A percentile compares a stretch with the other conserved stretches of the same genome.
Conservation (phyloP, 2,329 filamentous ascomycete species). For the Davidsoniella australis region DNA sequence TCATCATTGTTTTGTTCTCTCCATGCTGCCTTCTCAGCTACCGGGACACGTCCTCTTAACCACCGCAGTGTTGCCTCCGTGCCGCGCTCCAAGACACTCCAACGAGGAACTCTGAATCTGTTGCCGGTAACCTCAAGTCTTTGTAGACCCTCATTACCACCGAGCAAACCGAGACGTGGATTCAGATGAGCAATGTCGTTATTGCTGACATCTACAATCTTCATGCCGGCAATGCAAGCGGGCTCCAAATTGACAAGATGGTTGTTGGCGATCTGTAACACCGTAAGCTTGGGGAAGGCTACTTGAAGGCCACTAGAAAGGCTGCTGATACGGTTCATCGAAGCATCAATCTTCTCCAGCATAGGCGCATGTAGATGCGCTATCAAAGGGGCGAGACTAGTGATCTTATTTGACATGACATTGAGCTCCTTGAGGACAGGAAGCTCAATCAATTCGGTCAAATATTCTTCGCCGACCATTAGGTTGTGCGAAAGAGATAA, state of each 20-base stretch:
- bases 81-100: conserved; percentile 68
- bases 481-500: conserved; percentile 65
- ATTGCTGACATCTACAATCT: conserved; percentile 61
- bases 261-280: conserved; percentile 65
- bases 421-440: conserved; percentile 63
- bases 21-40: conserved; percentile 41
- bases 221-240: conserved; percentile 55
- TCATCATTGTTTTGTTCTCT: conserved; percentile 26
- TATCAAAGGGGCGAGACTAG: conserved; percentile 48
- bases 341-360: conserved; percentile 64
- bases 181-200: conserved; percentile 76
- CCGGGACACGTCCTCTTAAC: conserved; percentile 59
- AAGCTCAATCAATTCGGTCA: conserved; percentile 50
- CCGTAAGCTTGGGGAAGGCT: conserved; percentile 51
- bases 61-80: conserved; percentile 72
- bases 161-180: conserved; percentile 61
- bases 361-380: conserved; percentile 52
- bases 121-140: conserved; percentile 69
- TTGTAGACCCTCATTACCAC: conserved; percentile 42
- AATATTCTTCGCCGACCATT: conserved; percentile 44
- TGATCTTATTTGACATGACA: conserved; percentile 56
- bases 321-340: conserved; percentile 59
- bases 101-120: conserved; percentile 71
- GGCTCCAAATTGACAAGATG: conserved; percentile 56
- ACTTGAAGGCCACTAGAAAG: conserved; percentile 47